These are phyloP conservation scores for Eucommia ulmoides DNA, from an alignment of 257 asterid species.

Conservation along the genomic window DNA sequence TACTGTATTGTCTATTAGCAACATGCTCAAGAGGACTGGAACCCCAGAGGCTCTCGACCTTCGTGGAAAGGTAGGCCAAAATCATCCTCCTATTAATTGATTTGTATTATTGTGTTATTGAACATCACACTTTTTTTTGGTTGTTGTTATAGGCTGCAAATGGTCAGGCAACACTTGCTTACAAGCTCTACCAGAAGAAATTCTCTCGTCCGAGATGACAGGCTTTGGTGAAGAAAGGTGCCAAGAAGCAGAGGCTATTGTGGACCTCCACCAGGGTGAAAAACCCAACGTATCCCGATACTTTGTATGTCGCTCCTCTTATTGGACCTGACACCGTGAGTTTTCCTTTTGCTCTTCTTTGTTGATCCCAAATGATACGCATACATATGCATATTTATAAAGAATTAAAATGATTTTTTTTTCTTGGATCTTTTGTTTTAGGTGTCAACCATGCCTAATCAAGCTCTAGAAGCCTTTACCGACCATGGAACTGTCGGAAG, in stretches of 20 bases:
- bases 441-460: conserved; percentile 99
- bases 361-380: no score
- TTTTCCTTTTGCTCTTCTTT: no score
- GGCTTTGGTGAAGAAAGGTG: conserved; percentile 94
- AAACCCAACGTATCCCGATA: conserved; percentile 96
- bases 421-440: conserved; percentile 5
- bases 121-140: no score
- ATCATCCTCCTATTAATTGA: no score
- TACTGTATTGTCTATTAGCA: no score
- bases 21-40: conserved; percentile 91
- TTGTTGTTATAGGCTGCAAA: conserved; percentile 69
- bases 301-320: conserved; percentile 97
- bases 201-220: conserved; percentile 99
- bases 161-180: conserved; percentile 96
- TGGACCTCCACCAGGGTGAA: conserved; percentile 99
- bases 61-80: conserved; percentile 75
- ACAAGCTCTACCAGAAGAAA: conserved; percentile 82
- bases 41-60: conserved; percentile 90
- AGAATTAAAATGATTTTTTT: no score
- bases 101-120: no score
- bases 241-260: conserved; percentile 93
- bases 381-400: no score
- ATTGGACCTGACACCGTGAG: conserved; percentile 96
- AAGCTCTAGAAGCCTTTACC: conserved; percentile 88
- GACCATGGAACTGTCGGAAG: conserved; percentile 89